Evolutionary conservation across 177 flowering plant species (phyloP).

Genomic region (Vitis hybrid): DNA sequence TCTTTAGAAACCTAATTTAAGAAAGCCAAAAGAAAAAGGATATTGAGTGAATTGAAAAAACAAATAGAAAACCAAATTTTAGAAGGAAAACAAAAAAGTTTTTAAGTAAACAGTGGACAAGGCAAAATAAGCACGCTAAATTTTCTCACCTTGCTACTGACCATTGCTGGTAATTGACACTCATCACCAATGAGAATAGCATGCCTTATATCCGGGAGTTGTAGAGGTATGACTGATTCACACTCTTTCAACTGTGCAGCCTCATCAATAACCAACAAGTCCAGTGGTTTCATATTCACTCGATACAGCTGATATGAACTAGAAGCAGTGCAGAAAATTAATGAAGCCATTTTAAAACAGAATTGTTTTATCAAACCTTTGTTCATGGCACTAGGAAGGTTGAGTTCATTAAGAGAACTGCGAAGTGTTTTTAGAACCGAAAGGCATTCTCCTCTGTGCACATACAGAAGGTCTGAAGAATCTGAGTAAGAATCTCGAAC

Average conservation of each 20-base stretch:
- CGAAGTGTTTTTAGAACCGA: constrained; percentile 7
- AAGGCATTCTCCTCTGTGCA: constrained; percentile 15
- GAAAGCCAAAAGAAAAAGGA: background rate
- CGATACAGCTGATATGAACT: constrained; percentile 18
- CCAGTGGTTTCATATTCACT: constrained; percentile 9
- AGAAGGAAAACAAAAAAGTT: background rate
- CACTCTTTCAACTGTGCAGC: constrained; percentile 60
- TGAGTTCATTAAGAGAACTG: constrained; percentile 7
- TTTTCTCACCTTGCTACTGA: constrained; percentile 35
- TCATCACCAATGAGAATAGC: constrained; percentile 58
- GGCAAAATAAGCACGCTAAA: background rate
- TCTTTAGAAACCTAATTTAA: constrained; percentile 36
- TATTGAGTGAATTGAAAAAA: no score
- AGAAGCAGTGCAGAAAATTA: constrained; percentile 39
- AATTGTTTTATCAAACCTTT: constrained; percentile 2
- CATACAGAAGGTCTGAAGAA: background rate
- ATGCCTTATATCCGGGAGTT: constrained; percentile 36
- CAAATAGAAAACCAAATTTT: background rate
- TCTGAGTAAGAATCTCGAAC: background rate
- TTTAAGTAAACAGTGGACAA: background rate
- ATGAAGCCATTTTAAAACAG: constrained; percentile 17
- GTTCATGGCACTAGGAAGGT: background rate
- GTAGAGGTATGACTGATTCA: constrained; percentile 49
- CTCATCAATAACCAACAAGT: constrained; percentile 37
- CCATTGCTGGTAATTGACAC: constrained; percentile 43